A percentile compares a stretch with the other conserved stretches of the same genome.
These are phyloP conservation scores for Alternaria sp. DNA, from an alignment of 2,329 filamentous ascomycete genomes.

Conservation along the genomic window DNA sequence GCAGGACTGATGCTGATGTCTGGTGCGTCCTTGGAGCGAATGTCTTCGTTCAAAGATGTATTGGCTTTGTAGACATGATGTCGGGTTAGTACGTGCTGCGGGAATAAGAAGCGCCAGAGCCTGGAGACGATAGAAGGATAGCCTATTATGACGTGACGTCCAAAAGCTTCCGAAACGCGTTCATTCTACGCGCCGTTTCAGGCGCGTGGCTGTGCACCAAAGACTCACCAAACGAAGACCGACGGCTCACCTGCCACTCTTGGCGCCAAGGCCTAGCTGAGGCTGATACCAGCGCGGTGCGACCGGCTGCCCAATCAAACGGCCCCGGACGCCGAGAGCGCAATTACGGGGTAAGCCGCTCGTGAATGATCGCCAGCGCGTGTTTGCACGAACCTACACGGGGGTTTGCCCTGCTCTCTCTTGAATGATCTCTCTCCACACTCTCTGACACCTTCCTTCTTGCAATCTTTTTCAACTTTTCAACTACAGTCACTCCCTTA, in stretches of 20 bases:
- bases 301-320: slow-evolving; percentile 6
- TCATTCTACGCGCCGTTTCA: slow-evolving; percentile 11
- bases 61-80: neutral
- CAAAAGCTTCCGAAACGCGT: neutral
- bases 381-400: slow-evolving; percentile 12
- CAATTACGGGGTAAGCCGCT: slow-evolving; percentile 14
- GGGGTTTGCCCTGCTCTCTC: neutral
- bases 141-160: neutral
- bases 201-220: neutral
- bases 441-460: neutral
- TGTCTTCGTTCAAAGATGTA: neutral
- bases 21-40: neutral
- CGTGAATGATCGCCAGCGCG: slow-evolving; percentile 14
- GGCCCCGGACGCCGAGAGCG: neutral
- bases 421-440: neutral
- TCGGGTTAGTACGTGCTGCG: neutral
- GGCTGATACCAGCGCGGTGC: neutral
- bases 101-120: neutral
- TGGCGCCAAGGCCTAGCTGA: slow-evolving; percentile 9
- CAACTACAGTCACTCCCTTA: slow-evolving; percentile 20
- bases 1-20: neutral
- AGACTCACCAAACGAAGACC: neutral
- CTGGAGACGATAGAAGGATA: neutral
- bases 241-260: neutral
- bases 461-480: slow-evolving; percentile 1